Percentiles rank a stretch among this genome's conserved stretches.
These are phyloP conservation scores for Citrus trifoliata DNA, from an alignment of 345 rosid genomes.

Conservation along the genomic window DNA sequence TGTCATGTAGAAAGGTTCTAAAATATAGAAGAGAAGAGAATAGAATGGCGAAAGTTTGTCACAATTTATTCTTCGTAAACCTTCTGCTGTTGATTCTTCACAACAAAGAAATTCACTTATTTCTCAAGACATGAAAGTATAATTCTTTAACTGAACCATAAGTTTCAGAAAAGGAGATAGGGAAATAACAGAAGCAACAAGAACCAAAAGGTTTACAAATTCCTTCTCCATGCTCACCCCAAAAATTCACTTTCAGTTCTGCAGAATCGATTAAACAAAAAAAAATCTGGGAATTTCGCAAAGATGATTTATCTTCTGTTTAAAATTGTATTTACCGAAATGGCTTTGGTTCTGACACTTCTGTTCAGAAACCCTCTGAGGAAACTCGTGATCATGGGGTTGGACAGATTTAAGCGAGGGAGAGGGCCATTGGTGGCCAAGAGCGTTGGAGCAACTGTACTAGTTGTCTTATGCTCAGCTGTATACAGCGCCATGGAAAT, in stretches of 20 bases:
- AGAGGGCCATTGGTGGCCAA: constrained; percentile 38
- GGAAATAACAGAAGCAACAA: not conserved
- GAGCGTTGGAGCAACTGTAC: constrained; percentile 37
- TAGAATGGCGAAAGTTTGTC: too few relatives aligned
- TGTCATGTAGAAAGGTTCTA: too few relatives aligned
- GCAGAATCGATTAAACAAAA: not conserved
- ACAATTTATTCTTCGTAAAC: not conserved
- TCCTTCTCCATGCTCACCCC: too few relatives aligned
- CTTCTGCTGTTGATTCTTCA: not conserved
- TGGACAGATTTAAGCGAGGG: constrained; percentile 41
- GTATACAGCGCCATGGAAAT: constrained; percentile 17
- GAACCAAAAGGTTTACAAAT: not conserved
- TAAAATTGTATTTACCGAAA: constrained; percentile 32
- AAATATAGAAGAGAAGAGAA: too few relatives aligned
- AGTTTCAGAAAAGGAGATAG: constrained; percentile 5
- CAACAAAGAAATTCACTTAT: not conserved
- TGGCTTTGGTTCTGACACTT: constrained; percentile 31
- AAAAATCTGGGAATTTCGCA: not conserved
- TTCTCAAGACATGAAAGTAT: constrained; percentile 15
- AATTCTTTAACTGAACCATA: constrained; percentile 21
- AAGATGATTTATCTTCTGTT: constrained; percentile 44
- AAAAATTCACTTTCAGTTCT: not conserved
- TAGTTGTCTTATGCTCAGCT: constrained; percentile 36
- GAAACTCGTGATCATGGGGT: constrained; percentile 31
- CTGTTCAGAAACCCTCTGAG: constrained; percentile 37